Evolutionary conservation across 176 grass and related monocot species (phyloP), one percentile per base, ranked within the genome.

Genomic region (Lolium rigidum): DNA sequence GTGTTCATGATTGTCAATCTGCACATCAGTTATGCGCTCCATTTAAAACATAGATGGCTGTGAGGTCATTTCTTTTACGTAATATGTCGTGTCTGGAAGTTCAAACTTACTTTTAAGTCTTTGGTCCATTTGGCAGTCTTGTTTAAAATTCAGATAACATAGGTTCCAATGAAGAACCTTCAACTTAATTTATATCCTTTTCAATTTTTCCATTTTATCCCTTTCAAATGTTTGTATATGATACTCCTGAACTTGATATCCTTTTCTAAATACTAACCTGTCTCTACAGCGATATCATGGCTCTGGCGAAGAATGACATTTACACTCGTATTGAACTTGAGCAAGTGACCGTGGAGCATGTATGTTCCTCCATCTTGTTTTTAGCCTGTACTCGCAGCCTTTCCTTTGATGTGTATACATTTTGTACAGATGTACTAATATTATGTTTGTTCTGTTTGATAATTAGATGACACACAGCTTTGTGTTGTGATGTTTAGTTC

Each of bases 231-330:
- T 25, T 77, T 76, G 13, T 69, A 16, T 86, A 54, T 44, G 49
- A 22, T 9, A 25, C 52, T 39, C 0, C 47, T 47, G 9, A n/a
- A 37, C 63, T 66, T 66, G 63, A 37, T 66, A 66, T 37, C 63
- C 14, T 16, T 37, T 65, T 15, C 10, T 10, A 60, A 60, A 16
- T 51, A 15, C 43, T 64, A 11, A 69, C 54, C 16, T 85, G 13
- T 81, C 64, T 70, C 7, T 18, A 69, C 92, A 94, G 92, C 85
- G 89, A 91, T 86, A 94, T 94, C 78, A 94, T 94, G 92, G 89
- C 89, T 87, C 50, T 94, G 77, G 86, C 86, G 10, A 87, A 91
- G 83, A 88, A 91, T 70, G 84, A 94, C 13, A 46, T 94, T 54
- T 94, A 94, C 52, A 61, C 89, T 78, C 48, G 62, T 35, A 94